Percentiles rank a stretch among this genome's conserved stretches.
Evolutionary conservation across 2,329 filamentous ascomycete genomes (phyloP).

Genomic region (Phialocephala subalpina): DNA sequence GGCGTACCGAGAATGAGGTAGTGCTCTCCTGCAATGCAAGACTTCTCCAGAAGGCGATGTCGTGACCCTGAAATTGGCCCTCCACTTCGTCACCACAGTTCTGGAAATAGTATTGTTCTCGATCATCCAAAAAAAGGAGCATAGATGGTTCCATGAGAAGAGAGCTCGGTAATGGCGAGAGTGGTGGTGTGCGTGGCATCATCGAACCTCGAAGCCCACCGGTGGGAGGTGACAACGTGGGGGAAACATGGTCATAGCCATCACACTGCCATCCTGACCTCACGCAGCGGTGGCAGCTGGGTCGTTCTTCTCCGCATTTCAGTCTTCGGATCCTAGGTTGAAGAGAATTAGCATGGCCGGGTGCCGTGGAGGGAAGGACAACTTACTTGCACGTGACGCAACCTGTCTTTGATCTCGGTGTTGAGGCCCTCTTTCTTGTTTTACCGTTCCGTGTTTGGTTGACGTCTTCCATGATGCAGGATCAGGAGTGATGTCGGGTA

Average conservation of each 20-base stretch:
- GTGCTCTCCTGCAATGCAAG: constrained; percentile 32
- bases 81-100: constrained; percentile 34
- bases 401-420: constrained; percentile 54
- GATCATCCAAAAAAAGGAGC: constrained; percentile 23
- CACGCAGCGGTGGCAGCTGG: constrained; percentile 37
- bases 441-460: not conserved
- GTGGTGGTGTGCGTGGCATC: constrained; percentile 24
- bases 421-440: constrained; percentile 27
- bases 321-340: constrained; percentile 38
- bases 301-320: constrained; percentile 42
- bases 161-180: constrained; percentile 25
- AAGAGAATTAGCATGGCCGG: not conserved
- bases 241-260: constrained; percentile 34
- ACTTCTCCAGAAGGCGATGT: constrained; percentile 58
- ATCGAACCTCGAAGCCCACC: constrained; percentile 16
- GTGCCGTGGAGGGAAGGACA: constrained; percentile 41
- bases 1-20: constrained; percentile 32
- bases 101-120: constrained; percentile 38
- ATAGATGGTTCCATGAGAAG: constrained; percentile 21
- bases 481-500: not conserved
- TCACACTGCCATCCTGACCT: constrained; percentile 41
- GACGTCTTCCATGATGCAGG: not conserved
- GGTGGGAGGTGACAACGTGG: constrained; percentile 4
- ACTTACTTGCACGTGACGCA: constrained; percentile 73
- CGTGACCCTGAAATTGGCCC: constrained; percentile 37